These are phyloP conservation scores for Byssochlamys sp. DNA, from an alignment of 2,329 filamentous ascomycete genomes.

Conservation along the genomic window DNA sequence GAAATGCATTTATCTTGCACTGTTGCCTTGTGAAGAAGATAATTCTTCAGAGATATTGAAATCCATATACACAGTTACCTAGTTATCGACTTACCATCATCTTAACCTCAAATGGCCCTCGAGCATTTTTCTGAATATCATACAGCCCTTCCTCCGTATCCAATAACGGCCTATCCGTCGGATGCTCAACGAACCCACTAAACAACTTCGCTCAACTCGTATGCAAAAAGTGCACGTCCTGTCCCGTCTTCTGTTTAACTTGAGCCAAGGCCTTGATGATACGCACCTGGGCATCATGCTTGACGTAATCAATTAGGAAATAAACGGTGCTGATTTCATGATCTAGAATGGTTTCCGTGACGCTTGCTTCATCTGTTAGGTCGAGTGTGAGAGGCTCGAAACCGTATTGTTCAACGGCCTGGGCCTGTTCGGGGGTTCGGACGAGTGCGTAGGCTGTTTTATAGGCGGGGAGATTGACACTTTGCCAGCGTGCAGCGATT, in stretches of 20 bases:
- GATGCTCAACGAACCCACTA: constrained; percentile 38
- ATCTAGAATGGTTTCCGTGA: constrained; percentile 30
- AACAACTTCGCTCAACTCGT: constrained; percentile 47
- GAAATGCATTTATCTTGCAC: background rate
- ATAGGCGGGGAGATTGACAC: constrained; percentile 33
- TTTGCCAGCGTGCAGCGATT: constrained; percentile 33
- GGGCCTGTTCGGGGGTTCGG: constrained; percentile 37
- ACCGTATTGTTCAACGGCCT: constrained; percentile 36
- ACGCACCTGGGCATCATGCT: constrained; percentile 20
- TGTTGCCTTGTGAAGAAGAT: no score
- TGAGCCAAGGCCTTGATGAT: constrained; percentile 41
- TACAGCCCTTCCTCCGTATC: constrained; percentile 39
- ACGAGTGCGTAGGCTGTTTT: constrained; percentile 40
- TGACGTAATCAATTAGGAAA: constrained; percentile 38
- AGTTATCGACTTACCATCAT: background rate
- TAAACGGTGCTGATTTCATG: constrained; percentile 42
- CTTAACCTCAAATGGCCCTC: constrained; percentile 12
- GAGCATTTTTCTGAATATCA: constrained; percentile 34
- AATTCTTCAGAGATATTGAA: no score
- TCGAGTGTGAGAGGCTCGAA: constrained; percentile 36
- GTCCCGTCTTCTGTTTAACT: constrained; percentile 33
- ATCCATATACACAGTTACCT: background rate
- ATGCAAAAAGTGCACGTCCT: constrained; percentile 42
- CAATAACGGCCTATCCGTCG: constrained; percentile 31
- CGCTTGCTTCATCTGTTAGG: constrained; percentile 24